Base-by-base conservation (phyloP, 2,329 filamentous ascomycete species). In the Colletotrichum higginsianum region DNA sequence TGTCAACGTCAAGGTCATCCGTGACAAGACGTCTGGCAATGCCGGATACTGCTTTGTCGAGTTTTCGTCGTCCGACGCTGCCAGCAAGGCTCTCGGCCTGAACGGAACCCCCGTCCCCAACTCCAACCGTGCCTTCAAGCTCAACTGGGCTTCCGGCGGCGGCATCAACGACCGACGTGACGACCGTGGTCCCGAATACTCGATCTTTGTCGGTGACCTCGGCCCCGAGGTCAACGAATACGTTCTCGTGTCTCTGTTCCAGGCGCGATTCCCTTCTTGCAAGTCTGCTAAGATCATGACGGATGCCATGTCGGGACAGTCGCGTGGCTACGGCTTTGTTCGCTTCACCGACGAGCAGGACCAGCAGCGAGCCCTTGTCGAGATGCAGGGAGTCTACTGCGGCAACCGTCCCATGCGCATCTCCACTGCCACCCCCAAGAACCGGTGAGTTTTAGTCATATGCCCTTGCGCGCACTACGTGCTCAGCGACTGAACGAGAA, bases 241-340 rank as follows among this genome's bases (percentile, higher is more conserved):
- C 79, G 96, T 98, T 69, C 88, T 99, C 72, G 96, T 98, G 65
- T 97, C 95, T 35, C 92, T 99, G 61, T 99, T 99, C 90, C 96
- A 98, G 86, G 93, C 92, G 80, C 94, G 96, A 73, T 99, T 97
- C 88, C 93, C 93, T 0, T 97, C 95, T 11, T 98, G 96, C 93
- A 98, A 98, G 88, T 98, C 95, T 47, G 96, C 96, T 79, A 99
- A 99, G 89, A 99, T 99, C 84, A 99, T 99, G 96, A 98, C 96
- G 73, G 96, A 99, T 80, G 96, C 96, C 73, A 96, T 98, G 84
- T 97, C 93, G 75, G 96, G 96, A 77, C 96, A 98, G 90, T 98
- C 95, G 75, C 95, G 96, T 74, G 96, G 96, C 67, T 99, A 99
- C 79, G 96, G 96, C 57, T 99, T 99, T 79, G 96, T 99, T 64